Conservation (phyloP, 1,284 basidiomycete genomes). For the Malassezia nana region DNA sequence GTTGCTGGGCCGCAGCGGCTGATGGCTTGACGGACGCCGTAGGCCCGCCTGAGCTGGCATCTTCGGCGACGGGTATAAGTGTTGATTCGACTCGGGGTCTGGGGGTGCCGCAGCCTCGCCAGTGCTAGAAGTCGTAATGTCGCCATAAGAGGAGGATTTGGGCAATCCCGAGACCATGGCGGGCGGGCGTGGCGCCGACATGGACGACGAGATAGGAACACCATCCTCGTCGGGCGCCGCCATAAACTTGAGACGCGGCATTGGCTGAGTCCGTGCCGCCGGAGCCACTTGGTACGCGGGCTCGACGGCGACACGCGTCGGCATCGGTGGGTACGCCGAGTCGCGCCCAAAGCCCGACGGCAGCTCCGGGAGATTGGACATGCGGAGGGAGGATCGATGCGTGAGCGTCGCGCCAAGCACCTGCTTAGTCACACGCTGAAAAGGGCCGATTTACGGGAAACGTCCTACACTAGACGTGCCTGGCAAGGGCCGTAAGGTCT, state of each 20-base stretch:
- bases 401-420: not conserved
- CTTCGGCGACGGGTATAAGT: not conserved
- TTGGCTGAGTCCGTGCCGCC: conserved; percentile 19
- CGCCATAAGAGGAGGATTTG: not conserved
- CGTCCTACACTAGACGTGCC: too few species aligned
- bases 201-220: not conserved
- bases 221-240: conserved; percentile 15
- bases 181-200: not conserved
- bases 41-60: not conserved
- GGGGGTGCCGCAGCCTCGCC: not conserved
- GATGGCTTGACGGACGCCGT: conserved; percentile 1
- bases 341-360: conserved; percentile 38
- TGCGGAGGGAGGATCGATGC: not conserved
- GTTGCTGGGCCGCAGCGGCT: not conserved
- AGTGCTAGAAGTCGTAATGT: not conserved
- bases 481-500: too few species aligned
- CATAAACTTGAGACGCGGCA: conserved; percentile 18
- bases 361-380: conserved; percentile 24
- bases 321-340: conserved; percentile 39
- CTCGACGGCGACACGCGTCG: not conserved
- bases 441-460: not conserved
- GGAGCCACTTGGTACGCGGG: not conserved
- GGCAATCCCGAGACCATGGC: not conserved
- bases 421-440: not conserved
- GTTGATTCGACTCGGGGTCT: not conserved